A percentile compares a stretch with the other conserved stretches of the same genome.
Evolutionary conservation across 2,329 filamentous ascomycete species (phyloP).

Genomic region (Colletotrichum falcatum): DNA sequence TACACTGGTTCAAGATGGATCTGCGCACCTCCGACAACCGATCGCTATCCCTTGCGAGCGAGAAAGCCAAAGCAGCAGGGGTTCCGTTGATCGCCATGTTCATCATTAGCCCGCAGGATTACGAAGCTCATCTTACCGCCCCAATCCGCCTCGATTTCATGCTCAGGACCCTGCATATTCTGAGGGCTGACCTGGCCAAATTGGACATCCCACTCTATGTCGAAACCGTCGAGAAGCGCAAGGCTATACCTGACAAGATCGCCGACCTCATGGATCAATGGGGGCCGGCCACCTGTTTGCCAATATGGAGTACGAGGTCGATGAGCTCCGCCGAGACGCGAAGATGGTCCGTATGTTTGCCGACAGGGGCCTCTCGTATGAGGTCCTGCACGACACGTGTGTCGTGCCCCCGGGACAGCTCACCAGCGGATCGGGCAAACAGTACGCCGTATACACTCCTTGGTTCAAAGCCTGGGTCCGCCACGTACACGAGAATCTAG

Average conservation of each 20-base stretch:
- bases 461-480: constrained; percentile 85
- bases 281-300: constrained; percentile 82
- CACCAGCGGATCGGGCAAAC: constrained; percentile 75
- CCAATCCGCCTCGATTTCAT: constrained; percentile 84
- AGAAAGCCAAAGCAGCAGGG: constrained; percentile 72
- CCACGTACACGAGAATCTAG: constrained; percentile 76
- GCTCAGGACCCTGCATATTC: constrained; percentile 74
- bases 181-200: constrained; percentile 75
- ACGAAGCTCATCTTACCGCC: constrained; percentile 81
- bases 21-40: constrained; percentile 81
- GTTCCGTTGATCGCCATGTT: constrained; percentile 83
- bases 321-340: constrained; percentile 85
- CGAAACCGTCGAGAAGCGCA: constrained; percentile 76
- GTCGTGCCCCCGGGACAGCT: constrained; percentile 81
- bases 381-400: constrained; percentile 84
- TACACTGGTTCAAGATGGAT: constrained; percentile 94
- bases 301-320: constrained; percentile 93
- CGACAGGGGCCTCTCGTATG: constrained; percentile 74
- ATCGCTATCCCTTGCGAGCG: constrained; percentile 73
- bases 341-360: constrained; percentile 71
- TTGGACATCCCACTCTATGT: constrained; percentile 84
- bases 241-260: constrained; percentile 70
- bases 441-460: constrained; percentile 86
- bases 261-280: constrained; percentile 76
- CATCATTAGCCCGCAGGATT: constrained; percentile 85